These are phyloP conservation scores for Diaporthe destruens DNA, from an alignment of 2,329 filamentous ascomycete species.

Conservation along the genomic window DNA sequence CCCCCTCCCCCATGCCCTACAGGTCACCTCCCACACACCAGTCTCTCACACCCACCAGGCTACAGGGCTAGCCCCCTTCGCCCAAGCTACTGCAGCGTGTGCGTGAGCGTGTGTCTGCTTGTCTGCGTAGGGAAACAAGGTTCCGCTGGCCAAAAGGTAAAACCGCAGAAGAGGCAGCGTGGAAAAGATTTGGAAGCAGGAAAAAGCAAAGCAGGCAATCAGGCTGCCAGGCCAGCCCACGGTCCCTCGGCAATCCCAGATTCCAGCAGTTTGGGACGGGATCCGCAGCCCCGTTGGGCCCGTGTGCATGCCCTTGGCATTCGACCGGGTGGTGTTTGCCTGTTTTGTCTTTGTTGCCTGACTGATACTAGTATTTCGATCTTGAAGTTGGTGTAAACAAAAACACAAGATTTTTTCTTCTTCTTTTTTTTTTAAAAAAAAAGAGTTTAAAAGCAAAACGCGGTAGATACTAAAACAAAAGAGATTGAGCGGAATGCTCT, in stretches of 20 bases:
- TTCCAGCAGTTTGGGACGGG: slow-evolving; percentile 27
- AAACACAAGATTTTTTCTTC: too few species aligned
- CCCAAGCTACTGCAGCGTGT: slow-evolving; percentile 27
- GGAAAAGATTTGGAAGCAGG: background rate
- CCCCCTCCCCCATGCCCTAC: background rate
- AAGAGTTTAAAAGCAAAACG: too few species aligned
- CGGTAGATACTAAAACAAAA: background rate
- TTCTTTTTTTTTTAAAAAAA: too few species aligned
- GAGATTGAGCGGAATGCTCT: slow-evolving; percentile 6
- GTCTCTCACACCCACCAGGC: background rate
- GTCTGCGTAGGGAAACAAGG: slow-evolving; percentile 12
- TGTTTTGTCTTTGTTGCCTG: too few species aligned
- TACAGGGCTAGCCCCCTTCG: background rate
- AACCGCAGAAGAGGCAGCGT: background rate
- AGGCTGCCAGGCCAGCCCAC: background rate
- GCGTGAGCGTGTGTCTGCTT: slow-evolving; percentile 35
- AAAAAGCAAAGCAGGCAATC: background rate
- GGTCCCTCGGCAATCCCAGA: slow-evolving; percentile 18
- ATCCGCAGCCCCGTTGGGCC: slow-evolving; percentile 2
- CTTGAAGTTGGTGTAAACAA: background rate
- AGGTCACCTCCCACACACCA: slow-evolving; percentile 8
- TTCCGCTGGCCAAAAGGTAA: slow-evolving; percentile 27
- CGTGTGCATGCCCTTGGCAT: background rate
- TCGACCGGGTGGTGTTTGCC: background rate
- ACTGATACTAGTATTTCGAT: slow-evolving; percentile 1